Percentiles rank a stretch among this genome's conserved stretches.
phyloP scores from a whole-genome alignment of 345 rosid species.

The Geranium brycei region DNA sequence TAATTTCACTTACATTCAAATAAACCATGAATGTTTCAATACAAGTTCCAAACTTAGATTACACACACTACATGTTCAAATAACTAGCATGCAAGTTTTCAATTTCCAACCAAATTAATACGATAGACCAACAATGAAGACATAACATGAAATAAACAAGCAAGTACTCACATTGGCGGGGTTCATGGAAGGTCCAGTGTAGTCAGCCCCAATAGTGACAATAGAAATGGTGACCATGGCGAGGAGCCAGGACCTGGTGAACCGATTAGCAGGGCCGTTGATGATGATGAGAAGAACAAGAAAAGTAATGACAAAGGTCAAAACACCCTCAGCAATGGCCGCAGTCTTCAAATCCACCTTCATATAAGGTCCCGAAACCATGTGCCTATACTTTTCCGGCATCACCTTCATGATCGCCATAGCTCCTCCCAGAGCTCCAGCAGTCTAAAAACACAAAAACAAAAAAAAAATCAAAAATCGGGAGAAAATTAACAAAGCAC shows the following conservation, averaged over 20 bases:
- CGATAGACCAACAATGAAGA: too few species aligned
- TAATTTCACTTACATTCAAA: too few species aligned
- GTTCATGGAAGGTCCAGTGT: slow-evolving; percentile 94
- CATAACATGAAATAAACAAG: not conserved
- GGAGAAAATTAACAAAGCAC: too few species aligned
- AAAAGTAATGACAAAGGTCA: slow-evolving; percentile 67
- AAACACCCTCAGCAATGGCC: slow-evolving; percentile 76
- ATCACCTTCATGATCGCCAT: slow-evolving; percentile 62
- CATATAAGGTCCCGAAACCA: slow-evolving; percentile 60
- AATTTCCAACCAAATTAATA: too few species aligned
- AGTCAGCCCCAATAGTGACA: slow-evolving; percentile 43
- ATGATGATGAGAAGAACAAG: slow-evolving; percentile 54
- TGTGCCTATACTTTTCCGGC: slow-evolving; percentile 54
- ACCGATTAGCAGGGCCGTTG: slow-evolving; percentile 47
- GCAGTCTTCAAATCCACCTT: slow-evolving; percentile 67
- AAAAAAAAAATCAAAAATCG: slow-evolving; percentile 1
- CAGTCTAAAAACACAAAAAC: slow-evolving; percentile 79
- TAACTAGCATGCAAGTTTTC: too few species aligned
- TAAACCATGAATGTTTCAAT: too few species aligned
- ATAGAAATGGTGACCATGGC: slow-evolving; percentile 51
- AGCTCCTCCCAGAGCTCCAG: slow-evolving; percentile 91
- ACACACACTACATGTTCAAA: too few species aligned
- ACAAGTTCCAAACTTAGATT: too few species aligned
- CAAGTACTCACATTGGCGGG: slow-evolving; percentile 82
- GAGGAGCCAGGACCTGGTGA: slow-evolving; percentile 42